Evolutionary conservation across 768 basidiomycete species (phyloP).

Genomic region (Hypholoma fasciculare): DNA sequence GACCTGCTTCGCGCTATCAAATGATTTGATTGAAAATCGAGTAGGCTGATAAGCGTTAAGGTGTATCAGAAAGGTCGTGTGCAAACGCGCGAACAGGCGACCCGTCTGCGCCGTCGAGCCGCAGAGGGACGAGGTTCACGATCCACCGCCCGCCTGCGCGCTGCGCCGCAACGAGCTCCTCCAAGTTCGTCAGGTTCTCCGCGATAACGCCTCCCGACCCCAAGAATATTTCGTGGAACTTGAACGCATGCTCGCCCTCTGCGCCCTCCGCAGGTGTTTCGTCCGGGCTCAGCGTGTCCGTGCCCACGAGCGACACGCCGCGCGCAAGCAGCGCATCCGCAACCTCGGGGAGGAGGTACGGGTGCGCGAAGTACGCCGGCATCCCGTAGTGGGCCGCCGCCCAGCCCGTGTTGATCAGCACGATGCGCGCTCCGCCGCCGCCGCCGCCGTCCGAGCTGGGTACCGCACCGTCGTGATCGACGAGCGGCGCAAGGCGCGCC

Average conservation of each 20-base stretch:
- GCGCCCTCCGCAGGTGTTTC: conserved; percentile 46
- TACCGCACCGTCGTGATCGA: conserved; percentile 24
- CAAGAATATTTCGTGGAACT: conserved; percentile 61
- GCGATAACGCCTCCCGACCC: conserved; percentile 63
- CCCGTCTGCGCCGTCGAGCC: conserved; percentile 59
- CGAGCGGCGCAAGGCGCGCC: conserved; percentile 43
- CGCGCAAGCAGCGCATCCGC: conserved; percentile 47
- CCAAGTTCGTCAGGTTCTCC: conserved; percentile 67
- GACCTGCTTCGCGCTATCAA: no score
- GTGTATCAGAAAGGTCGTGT: conserved; percentile 16
- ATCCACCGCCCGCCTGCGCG: conserved; percentile 26
- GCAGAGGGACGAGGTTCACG: conserved; percentile 61
- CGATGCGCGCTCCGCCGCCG: conserved; percentile 26
- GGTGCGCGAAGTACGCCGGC: conserved; percentile 58
- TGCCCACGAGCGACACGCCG: conserved; percentile 59
- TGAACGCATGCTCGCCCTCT: conserved; percentile 40
- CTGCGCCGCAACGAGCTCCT: conserved; percentile 29
- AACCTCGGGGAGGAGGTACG: conserved; percentile 56
- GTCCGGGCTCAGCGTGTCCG: conserved; percentile 71
- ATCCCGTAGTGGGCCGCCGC: conserved; percentile 50
- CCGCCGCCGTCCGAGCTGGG: conserved; percentile 28
- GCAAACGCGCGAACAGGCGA: conserved; percentile 74
- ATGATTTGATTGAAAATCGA: no score
- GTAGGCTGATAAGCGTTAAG: not conserved
- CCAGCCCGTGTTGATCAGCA: conserved; percentile 74